Base-by-base conservation (phyloP, 2,329 filamentous ascomycete species). In the Fusarium albidum region DNA sequence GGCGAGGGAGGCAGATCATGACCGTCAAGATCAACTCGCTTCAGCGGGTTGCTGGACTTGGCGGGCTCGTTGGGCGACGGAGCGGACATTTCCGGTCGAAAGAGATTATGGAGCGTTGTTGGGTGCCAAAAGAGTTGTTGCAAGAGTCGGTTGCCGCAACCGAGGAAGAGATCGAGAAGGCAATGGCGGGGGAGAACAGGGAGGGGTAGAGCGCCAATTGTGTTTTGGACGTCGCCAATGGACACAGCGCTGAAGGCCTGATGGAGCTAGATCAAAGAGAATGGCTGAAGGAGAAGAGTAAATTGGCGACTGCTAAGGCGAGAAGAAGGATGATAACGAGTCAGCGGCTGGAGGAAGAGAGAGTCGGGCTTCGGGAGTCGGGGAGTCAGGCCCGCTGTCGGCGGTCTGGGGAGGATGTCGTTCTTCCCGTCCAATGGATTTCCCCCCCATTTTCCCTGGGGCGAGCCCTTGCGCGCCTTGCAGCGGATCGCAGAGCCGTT, bases 1-100 rank as follows among this genome's bases (percentile, higher is more conserved):
- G 95, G 95, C 8, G 95, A 97, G 1, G 93, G 93, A 44, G 93
- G 93, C 44, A 96, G 80, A 68, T 93, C 81, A 75, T 96, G 90
- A 34, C 92, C 92, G 68, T 94, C 89, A 53, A 92, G 79, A 71
- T 96, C 92, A 60, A 93, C 79, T 63, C 85, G 82, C 75, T 80
- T 81, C 49, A 78, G 60, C 26, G 76, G 73, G 64, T 77, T 76
- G 63, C 66, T 64, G 32, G 69, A 64, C 60, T 74, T 73, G 52
- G 67, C 71, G 52, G 68, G 47, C 10, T 64, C 66, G 45, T 63
- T 64, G 47, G 63, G 61, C 54, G 56, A 63, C 31, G 64, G 56
- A 14, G 62, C 35, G 12, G 64, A 53, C 65, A 68, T 68, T 52
- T 50, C 50, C n/a, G 18, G 28, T 40, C 37, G 18, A 34, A 29